A percentile compares a stretch with the other conserved stretches of the same genome.
These are phyloP conservation scores for Myochromella boudieri DNA, from an alignment of 768 basidiomycete genomes.

Conservation along the genomic window DNA sequence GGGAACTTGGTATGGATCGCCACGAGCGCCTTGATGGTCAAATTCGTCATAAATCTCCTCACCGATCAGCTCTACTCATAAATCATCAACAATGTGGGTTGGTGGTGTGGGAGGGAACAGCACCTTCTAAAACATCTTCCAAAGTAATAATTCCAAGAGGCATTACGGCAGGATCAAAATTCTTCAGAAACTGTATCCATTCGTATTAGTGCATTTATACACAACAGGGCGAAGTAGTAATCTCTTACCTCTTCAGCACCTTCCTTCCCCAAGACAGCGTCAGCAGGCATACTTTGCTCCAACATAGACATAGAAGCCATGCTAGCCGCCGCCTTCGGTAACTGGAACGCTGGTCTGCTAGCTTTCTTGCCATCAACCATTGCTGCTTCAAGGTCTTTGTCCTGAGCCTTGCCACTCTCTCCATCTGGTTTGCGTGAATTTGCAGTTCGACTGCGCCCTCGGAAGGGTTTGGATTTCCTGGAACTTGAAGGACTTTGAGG, in stretches of 20 bases:
- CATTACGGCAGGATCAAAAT: slow-evolving; percentile 78
- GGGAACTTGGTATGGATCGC: slow-evolving; percentile 41
- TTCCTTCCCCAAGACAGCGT: slow-evolving; percentile 77
- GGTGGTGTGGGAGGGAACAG: too few species aligned
- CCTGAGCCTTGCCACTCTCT: slow-evolving; percentile 1
- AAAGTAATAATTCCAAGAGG: slow-evolving; percentile 91
- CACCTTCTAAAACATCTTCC: slow-evolving; percentile 88
- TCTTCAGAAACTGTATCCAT: slow-evolving; percentile 67
- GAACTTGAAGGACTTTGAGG: background rate
- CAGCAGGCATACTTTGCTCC: slow-evolving; percentile 88
- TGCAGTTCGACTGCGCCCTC: background rate
- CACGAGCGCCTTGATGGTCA: slow-evolving; percentile 73
- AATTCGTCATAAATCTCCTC: slow-evolving; percentile 94
- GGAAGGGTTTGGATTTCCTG: background rate
- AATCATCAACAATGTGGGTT: too few species aligned
- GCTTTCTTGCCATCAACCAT: slow-evolving; percentile 22
- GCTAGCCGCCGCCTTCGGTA: slow-evolving; percentile 39
- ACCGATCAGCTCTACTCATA: slow-evolving; percentile 77
- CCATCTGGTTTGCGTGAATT: background rate
- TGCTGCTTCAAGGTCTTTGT: slow-evolving; percentile 17
- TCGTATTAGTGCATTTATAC: background rate
- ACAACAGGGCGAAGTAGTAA: slow-evolving; percentile 5
- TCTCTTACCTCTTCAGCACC: slow-evolving; percentile 67
- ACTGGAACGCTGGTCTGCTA: slow-evolving; percentile 34
- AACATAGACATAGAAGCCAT: slow-evolving; percentile 48